phyloP scores from a whole-genome alignment of 2,329 filamentous ascomycete genomes.

The Paracoccidioides brasiliensis region DNA sequence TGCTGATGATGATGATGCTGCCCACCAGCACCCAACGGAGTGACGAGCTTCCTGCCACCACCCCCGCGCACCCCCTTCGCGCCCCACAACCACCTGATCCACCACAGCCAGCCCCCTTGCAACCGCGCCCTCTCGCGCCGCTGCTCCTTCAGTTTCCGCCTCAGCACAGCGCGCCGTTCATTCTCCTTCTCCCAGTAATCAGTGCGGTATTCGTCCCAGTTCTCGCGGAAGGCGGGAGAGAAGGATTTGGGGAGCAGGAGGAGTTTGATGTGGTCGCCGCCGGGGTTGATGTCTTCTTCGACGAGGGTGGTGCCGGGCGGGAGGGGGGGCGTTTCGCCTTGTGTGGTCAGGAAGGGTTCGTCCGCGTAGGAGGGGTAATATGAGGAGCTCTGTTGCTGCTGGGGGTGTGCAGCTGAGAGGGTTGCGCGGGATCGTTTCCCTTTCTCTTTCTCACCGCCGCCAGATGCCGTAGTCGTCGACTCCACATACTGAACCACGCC shows the following conservation, averaged over 20 bases:
- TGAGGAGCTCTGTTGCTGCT: not conserved
- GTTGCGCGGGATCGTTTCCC: not conserved
- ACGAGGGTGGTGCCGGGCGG: slow-evolving; percentile 26
- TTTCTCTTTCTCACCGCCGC: slow-evolving; percentile 1
- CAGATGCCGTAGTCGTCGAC: slow-evolving; percentile 23
- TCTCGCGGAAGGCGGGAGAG: slow-evolving; percentile 84
- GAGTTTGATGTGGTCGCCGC: slow-evolving; percentile 84
- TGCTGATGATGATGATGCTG: not conserved
- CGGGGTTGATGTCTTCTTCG: slow-evolving; percentile 81
- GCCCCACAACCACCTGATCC: slow-evolving; percentile 56
- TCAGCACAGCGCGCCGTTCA: slow-evolving; percentile 63
- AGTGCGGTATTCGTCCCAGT: slow-evolving; percentile 87
- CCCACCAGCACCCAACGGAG: not conserved
- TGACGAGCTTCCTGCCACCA: not conserved
- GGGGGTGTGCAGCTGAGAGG: not conserved
- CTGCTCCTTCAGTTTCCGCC: slow-evolving; percentile 54
- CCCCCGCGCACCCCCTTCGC: slow-evolving; percentile 8
- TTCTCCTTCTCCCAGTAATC: slow-evolving; percentile 98
- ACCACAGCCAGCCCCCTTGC: slow-evolving; percentile 68
- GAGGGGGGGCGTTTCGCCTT: too few species aligned
- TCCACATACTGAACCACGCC: slow-evolving; percentile 62
- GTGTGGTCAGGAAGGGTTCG: not conserved
- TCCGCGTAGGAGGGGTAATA: not conserved
- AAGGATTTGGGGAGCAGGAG: slow-evolving; percentile 88
- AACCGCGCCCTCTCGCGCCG: slow-evolving; percentile 53